phyloP scores from a whole-genome alignment of 805 yeast genomes.

The Schizosaccharomyces japonicus region DNA sequence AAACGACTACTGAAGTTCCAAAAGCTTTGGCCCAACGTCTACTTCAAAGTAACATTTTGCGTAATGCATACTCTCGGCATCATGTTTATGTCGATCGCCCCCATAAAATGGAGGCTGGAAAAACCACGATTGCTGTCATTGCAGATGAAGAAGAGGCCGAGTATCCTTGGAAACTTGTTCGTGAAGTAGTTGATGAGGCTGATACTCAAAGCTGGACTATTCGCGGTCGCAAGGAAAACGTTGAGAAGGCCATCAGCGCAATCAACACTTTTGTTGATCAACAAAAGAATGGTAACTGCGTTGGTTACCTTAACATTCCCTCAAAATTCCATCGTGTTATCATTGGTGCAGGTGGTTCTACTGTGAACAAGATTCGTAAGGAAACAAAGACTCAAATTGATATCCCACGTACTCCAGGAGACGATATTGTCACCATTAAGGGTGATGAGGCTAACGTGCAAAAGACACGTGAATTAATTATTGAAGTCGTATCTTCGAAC shows the following conservation, averaged over 20 bases:
- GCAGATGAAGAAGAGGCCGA: not conserved
- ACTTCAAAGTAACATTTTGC: not conserved
- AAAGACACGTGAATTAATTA: conserved; percentile 17
- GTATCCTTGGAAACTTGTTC: conserved; percentile 1
- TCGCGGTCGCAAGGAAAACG: conserved; percentile 2
- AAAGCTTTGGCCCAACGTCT: not conserved
- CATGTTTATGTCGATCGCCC: conserved; percentile 2
- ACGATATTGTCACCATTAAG: conserved; percentile 32
- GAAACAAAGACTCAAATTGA: conserved; percentile 33
- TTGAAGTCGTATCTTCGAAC: not conserved
- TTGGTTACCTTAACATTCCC: conserved; percentile 41
- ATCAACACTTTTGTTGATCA: conserved; percentile 28
- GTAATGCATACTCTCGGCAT: not conserved
- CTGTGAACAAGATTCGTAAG: conserved; percentile 35
- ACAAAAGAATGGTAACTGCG: conserved; percentile 23
- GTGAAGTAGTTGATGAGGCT: not conserved
- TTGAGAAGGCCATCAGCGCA: conserved; percentile 21
- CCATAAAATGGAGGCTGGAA: not conserved
- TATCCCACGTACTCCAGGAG: conserved; percentile 32
- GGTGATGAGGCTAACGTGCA: conserved; percentile 36
- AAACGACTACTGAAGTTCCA: not conserved
- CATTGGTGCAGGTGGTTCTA: conserved; percentile 57
- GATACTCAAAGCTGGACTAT: not conserved
- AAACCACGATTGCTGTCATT: not conserved
- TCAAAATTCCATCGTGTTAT: conserved; percentile 32